Evolutionary conservation across 805 yeast species (phyloP).

Genomic region (Spathaspora arborariae): DNA sequence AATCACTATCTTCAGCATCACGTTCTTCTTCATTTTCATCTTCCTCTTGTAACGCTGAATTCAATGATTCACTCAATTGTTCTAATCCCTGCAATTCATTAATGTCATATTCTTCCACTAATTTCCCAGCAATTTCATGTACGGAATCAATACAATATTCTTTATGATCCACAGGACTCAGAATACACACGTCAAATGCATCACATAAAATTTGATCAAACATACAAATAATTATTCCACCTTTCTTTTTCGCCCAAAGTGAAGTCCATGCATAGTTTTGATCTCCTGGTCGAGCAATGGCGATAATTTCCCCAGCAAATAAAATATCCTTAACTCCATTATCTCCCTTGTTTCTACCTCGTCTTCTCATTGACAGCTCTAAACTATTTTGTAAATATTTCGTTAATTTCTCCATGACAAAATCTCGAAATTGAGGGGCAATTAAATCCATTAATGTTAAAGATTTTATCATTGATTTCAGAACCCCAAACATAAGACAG

Average conservation of each 20-base stretch:
- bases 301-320: slow-evolving; percentile 82
- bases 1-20: slow-evolving; percentile 23
- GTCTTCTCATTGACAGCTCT: slow-evolving; percentile 14
- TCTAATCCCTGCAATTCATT: slow-evolving; percentile 12
- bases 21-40: slow-evolving; percentile 14
- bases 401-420: slow-evolving; percentile 57
- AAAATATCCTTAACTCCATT: slow-evolving; percentile 41
- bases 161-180: slow-evolving; percentile 9
- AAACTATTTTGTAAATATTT: slow-evolving; percentile 17
- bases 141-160: slow-evolving; percentile 21
- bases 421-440: slow-evolving; percentile 70
- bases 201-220: slow-evolving; percentile 75
- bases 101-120: slow-evolving; percentile 18
- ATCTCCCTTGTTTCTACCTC: slow-evolving; percentile 7
- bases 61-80: slow-evolving; percentile 25
- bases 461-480: slow-evolving; percentile 57
- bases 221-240: slow-evolving; percentile 70
- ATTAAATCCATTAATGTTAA: slow-evolving; percentile 71
- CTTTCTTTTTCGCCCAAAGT: slow-evolving; percentile 81
- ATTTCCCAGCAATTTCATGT: slow-evolving; percentile 34
- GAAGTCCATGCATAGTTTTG: slow-evolving; percentile 77
- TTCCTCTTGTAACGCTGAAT: slow-evolving; percentile 16
- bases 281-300: slow-evolving; percentile 64
- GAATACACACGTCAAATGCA: slow-evolving; percentile 55
- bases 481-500: slow-evolving; percentile 79